Percentiles rank a stretch among this genome's conserved stretches.
Conservation (phyloP, 345 rosid species). For the Populus alba region DNA sequence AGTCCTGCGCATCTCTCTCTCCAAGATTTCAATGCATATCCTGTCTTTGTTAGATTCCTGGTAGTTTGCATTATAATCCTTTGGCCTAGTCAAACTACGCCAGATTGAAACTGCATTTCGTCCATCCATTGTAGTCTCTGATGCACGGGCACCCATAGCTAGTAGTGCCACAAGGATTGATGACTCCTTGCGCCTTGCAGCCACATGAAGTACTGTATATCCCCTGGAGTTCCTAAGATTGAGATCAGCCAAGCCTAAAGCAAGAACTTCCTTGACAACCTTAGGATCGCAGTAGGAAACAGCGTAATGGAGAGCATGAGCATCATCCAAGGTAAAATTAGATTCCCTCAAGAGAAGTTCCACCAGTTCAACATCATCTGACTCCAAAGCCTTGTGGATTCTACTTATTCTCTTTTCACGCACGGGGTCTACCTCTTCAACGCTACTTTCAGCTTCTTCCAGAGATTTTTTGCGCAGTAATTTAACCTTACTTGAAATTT, state of each 20-base stretch:
- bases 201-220: constrained; percentile 45
- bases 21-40: constrained; percentile 43
- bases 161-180: constrained; percentile 34
- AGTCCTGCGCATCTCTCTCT: constrained; percentile 26
- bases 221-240: constrained; percentile 38
- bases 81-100: constrained; percentile 38
- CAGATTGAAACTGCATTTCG: constrained; percentile 40
- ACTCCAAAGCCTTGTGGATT: neutral
- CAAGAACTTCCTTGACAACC: neutral
- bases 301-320: neutral
- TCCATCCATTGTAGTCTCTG: constrained; percentile 37
- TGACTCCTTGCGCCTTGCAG: constrained; percentile 43
- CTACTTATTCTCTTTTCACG: neutral
- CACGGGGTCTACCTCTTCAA: neutral
- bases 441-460: neutral
- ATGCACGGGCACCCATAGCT: constrained; percentile 32
- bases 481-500: neutral
- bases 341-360: neutral
- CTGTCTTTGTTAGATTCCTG: constrained; percentile 36
- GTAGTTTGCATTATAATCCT: constrained; percentile 41
- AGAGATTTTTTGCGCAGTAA: neutral
- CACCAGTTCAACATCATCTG: neutral
- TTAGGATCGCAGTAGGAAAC: neutral
- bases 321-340: neutral
- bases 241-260: constrained; percentile 8